Percentiles rank a stretch among this genome's conserved stretches.
phyloP scores from a whole-genome alignment of 2,329 filamentous ascomycete genomes.

The Incumbomyces delicatus region DNA sequence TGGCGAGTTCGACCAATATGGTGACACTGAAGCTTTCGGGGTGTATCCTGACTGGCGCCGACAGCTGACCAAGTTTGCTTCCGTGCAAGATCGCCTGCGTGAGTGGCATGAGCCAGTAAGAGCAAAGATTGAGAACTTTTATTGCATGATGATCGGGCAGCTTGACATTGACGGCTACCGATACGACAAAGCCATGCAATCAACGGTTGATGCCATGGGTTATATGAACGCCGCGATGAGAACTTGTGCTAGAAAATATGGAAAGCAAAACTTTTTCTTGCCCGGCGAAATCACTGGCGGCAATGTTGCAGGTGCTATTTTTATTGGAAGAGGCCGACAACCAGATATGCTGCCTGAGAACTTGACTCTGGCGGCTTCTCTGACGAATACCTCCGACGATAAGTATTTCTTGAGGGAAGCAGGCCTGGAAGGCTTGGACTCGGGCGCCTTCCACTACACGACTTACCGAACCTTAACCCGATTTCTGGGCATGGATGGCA shows the following conservation, averaged over 20 bases:
- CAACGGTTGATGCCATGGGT: conserved; percentile 52
- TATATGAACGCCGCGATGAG: conserved; percentile 49
- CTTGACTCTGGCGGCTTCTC: conserved; percentile 38
- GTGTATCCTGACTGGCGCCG: conserved; percentile 54
- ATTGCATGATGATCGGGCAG: conserved; percentile 52
- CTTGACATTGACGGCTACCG: conserved; percentile 60
- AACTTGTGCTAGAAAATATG: conserved; percentile 45
- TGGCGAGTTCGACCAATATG: conserved; percentile 57
- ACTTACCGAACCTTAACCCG: conserved; percentile 54
- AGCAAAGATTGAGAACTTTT: conserved; percentile 50
- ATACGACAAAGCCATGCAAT: conserved; percentile 57
- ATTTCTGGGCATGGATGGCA: conserved; percentile 52
- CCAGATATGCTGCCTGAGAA: conserved; percentile 43
- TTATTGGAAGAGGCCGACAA: conserved; percentile 52
- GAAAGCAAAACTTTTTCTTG: conserved; percentile 56
- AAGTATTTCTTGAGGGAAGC: conserved; percentile 44
- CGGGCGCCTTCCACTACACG: conserved; percentile 54
- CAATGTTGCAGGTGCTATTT: conserved; percentile 51
- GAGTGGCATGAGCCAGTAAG: conserved; percentile 53
- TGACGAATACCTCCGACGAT: conserved; percentile 35
- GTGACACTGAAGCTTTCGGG: conserved; percentile 55
- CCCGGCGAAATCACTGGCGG: conserved; percentile 55
- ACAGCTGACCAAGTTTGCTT: conserved; percentile 56
- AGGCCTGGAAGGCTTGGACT: conserved; percentile 42
- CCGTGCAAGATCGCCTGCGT: conserved; percentile 56